Conservation (phyloP, 768 basidiomycete species). For the Phylloporus rhodoxanthus region DNA sequence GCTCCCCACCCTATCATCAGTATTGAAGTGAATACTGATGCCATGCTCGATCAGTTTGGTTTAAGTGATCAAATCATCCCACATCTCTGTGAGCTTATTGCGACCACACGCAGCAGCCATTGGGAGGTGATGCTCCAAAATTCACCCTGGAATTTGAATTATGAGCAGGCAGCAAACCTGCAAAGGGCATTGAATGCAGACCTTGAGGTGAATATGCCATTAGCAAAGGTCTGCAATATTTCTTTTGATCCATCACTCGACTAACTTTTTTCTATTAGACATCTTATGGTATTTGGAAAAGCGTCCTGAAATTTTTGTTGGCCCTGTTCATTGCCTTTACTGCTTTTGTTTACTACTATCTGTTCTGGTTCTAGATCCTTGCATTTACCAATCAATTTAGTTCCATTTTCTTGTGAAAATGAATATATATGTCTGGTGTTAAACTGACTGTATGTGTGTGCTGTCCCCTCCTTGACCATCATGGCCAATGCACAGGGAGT, state of each 20-base stretch:
- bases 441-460: neutral
- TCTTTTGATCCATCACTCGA: neutral
- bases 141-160: slow-evolving; percentile 5
- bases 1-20: slow-evolving; percentile 1
- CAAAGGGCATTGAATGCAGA: neutral
- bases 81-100: neutral
- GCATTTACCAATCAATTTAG: neutral
- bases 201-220: neutral
- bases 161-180: slow-evolving; percentile 6
- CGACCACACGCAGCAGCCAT: neutral
- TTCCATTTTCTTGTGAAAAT: neutral
- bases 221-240: neutral
- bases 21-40: slow-evolving; percentile 5
- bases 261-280: neutral
- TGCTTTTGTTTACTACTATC: neutral
- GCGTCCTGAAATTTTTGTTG: neutral
- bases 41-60: slow-evolving; percentile 5
- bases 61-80: slow-evolving; percentile 2
- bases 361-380: neutral
- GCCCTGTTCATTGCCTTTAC: neutral
- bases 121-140: slow-evolving; percentile 3
- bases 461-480: neutral
- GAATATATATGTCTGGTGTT: neutral
- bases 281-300: neutral
- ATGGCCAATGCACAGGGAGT: neutral